A percentile compares a stretch with the other conserved stretches of the same genome.
phyloP scores from a whole-genome alignment of 805 yeast genomes.

The Candida hungchunana region DNA sequence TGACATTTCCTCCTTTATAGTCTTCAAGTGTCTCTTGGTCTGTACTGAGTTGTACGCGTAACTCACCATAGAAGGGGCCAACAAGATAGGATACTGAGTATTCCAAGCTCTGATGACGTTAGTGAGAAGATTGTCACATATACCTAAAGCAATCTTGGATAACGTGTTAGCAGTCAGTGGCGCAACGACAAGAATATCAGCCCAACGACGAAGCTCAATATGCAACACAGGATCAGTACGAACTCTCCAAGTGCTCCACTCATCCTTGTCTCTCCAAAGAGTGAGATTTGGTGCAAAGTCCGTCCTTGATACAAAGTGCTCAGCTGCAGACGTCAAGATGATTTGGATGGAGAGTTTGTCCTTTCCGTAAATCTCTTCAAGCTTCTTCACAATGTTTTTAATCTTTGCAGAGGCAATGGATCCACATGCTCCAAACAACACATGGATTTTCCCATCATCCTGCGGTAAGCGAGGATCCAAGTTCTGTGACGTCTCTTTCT shows the following conservation, averaged over 20 bases:
- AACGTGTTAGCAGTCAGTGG: constrained; percentile 92
- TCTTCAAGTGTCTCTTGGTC: constrained; percentile 75
- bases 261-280: constrained; percentile 92
- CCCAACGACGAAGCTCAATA: constrained; percentile 95
- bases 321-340: constrained; percentile 81
- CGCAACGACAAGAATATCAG: constrained; percentile 88
- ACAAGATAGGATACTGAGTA: constrained; percentile 77
- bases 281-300: constrained; percentile 58
- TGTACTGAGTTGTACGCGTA: constrained; percentile 86
- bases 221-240: constrained; percentile 90
- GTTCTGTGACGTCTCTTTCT: constrained; percentile 41
- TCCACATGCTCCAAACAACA: constrained; percentile 84
- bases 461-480: constrained; percentile 63
- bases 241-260: constrained; percentile 84
- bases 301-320: constrained; percentile 61
- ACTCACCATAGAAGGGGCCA: constrained; percentile 96
- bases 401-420: constrained; percentile 81
- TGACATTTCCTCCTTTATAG: constrained; percentile 85
- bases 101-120: constrained; percentile 95
- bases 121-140: constrained; percentile 89
- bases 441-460: constrained; percentile 86
- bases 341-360: constrained; percentile 78
- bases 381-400: constrained; percentile 71
- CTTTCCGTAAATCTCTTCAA: constrained; percentile 74
- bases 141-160: constrained; percentile 83